phyloP scores from a whole-genome alignment of 768 basidiomycete genomes.

The Lactarius deliciosus region DNA sequence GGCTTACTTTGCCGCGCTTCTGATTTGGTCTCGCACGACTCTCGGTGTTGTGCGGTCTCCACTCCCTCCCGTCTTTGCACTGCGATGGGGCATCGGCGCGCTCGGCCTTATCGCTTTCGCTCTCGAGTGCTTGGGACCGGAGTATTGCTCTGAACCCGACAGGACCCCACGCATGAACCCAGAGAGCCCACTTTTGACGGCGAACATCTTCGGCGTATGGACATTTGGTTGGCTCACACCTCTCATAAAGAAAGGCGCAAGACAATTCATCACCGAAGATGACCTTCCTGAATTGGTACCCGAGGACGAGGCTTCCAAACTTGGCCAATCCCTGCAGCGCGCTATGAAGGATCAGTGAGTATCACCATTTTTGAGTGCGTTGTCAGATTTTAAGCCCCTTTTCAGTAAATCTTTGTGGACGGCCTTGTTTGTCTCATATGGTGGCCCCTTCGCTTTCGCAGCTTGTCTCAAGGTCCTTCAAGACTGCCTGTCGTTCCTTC shows the following conservation, averaged over 20 bases:
- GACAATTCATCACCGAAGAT: slow-evolving; percentile 71
- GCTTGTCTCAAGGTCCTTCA: slow-evolving; percentile 69
- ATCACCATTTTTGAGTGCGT: neutral
- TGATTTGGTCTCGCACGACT: slow-evolving; percentile 62
- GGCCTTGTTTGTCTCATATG: slow-evolving; percentile 76
- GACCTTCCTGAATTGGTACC: slow-evolving; percentile 78
- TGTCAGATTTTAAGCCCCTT: neutral
- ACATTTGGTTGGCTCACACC: slow-evolving; percentile 87
- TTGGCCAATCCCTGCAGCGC: slow-evolving; percentile 58
- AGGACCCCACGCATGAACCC: slow-evolving; percentile 39
- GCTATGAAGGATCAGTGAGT: slow-evolving; percentile 67
- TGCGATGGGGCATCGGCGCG: slow-evolving; percentile 45
- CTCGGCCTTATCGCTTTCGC: slow-evolving; percentile 56
- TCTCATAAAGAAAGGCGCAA: slow-evolving; percentile 67
- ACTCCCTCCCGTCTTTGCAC: slow-evolving; percentile 39
- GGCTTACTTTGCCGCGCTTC: slow-evolving; percentile 48
- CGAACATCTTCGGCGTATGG: slow-evolving; percentile 81
- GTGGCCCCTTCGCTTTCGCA: slow-evolving; percentile 67
- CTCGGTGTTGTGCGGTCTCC: slow-evolving; percentile 37
- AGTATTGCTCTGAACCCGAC: slow-evolving; percentile 39
- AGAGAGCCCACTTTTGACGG: slow-evolving; percentile 71
- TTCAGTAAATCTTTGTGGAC: slow-evolving; percentile 65
- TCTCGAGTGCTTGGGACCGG: slow-evolving; percentile 72
- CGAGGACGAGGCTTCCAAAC: slow-evolving; percentile 64
- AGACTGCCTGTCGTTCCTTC: slow-evolving; percentile 78